phyloP scores from a whole-genome alignment of 768 basidiomycete species.

The Cystobasidiopsis lactophilus region DNA sequence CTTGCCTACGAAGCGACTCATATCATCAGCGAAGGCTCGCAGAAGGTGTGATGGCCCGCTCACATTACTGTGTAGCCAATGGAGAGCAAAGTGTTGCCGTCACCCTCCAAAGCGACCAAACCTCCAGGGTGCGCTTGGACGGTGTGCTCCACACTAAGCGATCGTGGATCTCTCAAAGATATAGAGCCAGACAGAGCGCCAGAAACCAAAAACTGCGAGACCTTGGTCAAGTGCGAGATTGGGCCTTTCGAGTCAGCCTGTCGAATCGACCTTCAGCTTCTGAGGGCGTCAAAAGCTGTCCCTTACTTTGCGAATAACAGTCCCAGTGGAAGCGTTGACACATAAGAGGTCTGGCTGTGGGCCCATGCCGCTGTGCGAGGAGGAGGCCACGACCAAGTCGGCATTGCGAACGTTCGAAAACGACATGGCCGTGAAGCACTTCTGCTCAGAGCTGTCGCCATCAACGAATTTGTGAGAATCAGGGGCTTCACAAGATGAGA shows the following conservation, averaged over 20 bases:
- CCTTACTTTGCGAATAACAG: constrained; percentile 4
- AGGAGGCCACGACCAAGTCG: constrained; percentile 3
- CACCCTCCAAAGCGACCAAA: constrained; percentile 55
- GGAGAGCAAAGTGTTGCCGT: constrained; percentile 60
- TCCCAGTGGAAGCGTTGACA: constrained; percentile 11
- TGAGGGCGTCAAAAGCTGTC: constrained; percentile 26
- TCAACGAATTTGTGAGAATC: no score
- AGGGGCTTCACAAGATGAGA: no score
- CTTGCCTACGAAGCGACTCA: constrained; percentile 42
- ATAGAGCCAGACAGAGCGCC: constrained; percentile 42
- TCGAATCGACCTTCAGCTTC: constrained; percentile 32
- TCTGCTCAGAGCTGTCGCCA: background rate
- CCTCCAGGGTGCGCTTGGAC: constrained; percentile 63
- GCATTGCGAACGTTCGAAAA: constrained; percentile 21
- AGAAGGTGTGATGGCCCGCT: constrained; percentile 5
- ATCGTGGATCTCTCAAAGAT: constrained; percentile 47
- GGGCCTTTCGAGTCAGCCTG: constrained; percentile 11
- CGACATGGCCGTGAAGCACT: background rate
- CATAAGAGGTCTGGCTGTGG: constrained; percentile 7
- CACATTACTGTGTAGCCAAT: constrained; percentile 74
- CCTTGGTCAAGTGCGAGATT: constrained; percentile 13
- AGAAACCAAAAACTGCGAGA: constrained; percentile 11
- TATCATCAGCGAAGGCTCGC: background rate
- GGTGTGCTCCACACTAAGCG: constrained; percentile 34
- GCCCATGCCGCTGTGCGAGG: constrained; percentile 2